These are phyloP conservation scores for Pyricularia grisea DNA, from an alignment of 2,329 filamentous ascomycete species.

Conservation along the genomic window DNA sequence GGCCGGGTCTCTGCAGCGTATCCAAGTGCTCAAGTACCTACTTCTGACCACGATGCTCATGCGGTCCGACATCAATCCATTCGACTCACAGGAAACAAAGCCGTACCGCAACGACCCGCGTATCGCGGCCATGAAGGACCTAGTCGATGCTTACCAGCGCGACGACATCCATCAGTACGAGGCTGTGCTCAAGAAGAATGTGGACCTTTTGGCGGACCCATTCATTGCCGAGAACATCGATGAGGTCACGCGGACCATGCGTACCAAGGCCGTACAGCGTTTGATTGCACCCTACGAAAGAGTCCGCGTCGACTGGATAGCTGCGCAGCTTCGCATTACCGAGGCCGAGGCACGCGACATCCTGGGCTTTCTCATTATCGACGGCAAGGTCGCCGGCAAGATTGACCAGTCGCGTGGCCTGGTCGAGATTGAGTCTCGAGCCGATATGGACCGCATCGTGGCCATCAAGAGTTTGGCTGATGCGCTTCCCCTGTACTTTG, in stretches of 20 bases:
- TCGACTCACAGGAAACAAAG: conserved; percentile 97
- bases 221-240: conserved; percentile 99
- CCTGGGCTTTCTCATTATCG: conserved; percentile 85
- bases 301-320: conserved; percentile 82
- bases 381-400: conserved; percentile 75
- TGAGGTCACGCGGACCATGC: conserved; percentile 96
- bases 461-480: conserved; percentile 65
- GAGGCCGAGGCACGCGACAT: conserved; percentile 88
- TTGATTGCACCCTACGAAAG: conserved; percentile 90
- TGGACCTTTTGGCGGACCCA: conserved; percentile 79
- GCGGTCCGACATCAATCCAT: conserved; percentile 97
- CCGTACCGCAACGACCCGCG: conserved; percentile 93
- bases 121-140: conserved; percentile 92
- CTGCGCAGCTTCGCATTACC: conserved; percentile 77
- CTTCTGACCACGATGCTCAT: conserved; percentile 96
- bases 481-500: conserved; percentile 61
- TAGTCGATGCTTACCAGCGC: conserved; percentile 92
- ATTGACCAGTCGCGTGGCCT: conserved; percentile 84
- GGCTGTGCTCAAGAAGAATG: conserved; percentile 75
- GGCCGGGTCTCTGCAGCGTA: conserved; percentile 88
- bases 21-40: conserved; percentile 95
- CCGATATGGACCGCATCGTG: conserved; percentile 63
- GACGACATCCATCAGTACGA: conserved; percentile 93
- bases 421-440: conserved; percentile 67
- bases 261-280: conserved; percentile 89